Evolutionary conservation across 345 rosid genomes (phyloP).

Genomic region (Ceriops tagal): DNA sequence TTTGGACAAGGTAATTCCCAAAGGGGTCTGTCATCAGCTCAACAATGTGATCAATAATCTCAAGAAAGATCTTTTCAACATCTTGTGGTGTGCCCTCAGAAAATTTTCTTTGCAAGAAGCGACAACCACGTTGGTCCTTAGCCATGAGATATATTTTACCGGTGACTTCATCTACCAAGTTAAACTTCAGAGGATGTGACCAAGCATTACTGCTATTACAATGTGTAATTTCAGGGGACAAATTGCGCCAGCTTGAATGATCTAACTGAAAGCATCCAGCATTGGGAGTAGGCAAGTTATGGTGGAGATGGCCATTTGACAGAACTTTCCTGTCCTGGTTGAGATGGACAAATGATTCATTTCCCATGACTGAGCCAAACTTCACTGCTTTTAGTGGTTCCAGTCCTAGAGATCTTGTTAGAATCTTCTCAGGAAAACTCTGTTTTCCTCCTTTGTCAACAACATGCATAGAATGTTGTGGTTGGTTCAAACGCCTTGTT

Average conservation of each 20-base stretch:
- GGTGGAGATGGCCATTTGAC: conserved; percentile 37
- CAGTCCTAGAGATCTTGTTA: conserved; percentile 53
- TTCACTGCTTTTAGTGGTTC: conserved; percentile 45
- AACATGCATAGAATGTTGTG: conserved; percentile 23
- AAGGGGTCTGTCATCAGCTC: conserved; percentile 56
- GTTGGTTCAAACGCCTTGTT: conserved; percentile 39
- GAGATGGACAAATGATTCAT: conserved; percentile 34
- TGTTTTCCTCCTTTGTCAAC: conserved; percentile 40
- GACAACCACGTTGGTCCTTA: conserved; percentile 47
- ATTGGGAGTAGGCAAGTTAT: conserved; percentile 29
- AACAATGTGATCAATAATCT: conserved; percentile 34
- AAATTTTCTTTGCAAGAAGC: conserved; percentile 47
- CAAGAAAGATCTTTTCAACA: conserved; percentile 30
- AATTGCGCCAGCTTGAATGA: conserved; percentile 36
- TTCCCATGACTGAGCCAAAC: conserved; percentile 41
- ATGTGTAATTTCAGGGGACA: conserved; percentile 25
- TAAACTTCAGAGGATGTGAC: conserved; percentile 40
- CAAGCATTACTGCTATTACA: conserved; percentile 33
- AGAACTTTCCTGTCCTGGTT: conserved; percentile 39
- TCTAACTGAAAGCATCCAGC: conserved; percentile 36
- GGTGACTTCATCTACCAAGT: conserved; percentile 30
- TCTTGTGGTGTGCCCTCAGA: conserved; percentile 44
- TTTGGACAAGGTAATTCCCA: conserved; percentile 63
- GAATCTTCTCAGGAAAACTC: conserved; percentile 55
- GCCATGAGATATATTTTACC: conserved; percentile 41